Base-by-base conservation (phyloP, 83 land plant species). In the Diphasiastrum complanatum region DNA sequence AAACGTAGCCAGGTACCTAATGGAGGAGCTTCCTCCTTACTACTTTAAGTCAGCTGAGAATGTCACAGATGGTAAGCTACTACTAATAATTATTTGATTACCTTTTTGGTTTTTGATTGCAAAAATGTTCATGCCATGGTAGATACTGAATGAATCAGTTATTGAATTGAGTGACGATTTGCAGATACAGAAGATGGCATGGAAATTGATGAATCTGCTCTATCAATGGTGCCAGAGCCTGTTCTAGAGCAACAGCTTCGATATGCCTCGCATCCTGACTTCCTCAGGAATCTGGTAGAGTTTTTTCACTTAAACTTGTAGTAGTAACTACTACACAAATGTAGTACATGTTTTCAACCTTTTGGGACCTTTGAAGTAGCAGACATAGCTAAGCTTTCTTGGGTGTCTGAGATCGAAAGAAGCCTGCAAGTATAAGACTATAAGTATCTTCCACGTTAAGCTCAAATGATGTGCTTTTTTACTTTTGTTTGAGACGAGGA, bases 1-100 rank as follows among this genome's bases (percentile, higher is more conserved):
- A 18, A 35, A 80, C 45, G 76, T 81, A 32, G 35, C 70, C 27
- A 79, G 86, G 60, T 79, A 60, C 52, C 60, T 83, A 70, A 57
- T 90, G 76, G 78, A 86, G 60, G 78, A 65, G 46, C 61, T 86
- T 60, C 88, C 91, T 32, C 41, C 64, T 32, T 28, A 75, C 31
- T 48, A 74, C 28, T 66, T 66, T 31, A 70, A 70, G 38, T 36
- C 63, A 20, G 14, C 47, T 29, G 27, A 47, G 52, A 61, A 68
- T 57, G 43, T 37, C 65, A 54, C 50, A 64, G 83, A 61, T 63
- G 66, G 75, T 70, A 59, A 57, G 50, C 5, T 26, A 33, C n/a
- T 60, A 18, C 40, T 22, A 24, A 30, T 28, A 45, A 16, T 32
- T 22, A 19, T 24, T 60, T 22, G 20, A 31, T 27, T 14, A 60